phyloP scores from a whole-genome alignment of 192 early-diverging fungal species.

The Haplosporangium gracile region DNA sequence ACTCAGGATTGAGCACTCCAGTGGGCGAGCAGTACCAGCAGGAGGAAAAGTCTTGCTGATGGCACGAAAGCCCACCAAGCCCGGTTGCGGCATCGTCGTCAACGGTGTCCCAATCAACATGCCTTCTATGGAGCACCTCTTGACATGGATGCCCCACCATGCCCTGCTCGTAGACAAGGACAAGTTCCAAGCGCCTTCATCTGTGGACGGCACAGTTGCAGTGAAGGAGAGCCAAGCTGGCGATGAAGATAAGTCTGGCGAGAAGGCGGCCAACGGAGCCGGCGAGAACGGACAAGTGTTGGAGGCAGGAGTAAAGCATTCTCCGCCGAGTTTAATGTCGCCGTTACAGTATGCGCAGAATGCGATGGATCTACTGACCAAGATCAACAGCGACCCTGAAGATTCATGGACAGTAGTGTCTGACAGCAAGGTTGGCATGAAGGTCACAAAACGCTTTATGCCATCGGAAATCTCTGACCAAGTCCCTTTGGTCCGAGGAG shows the following conservation, averaged over 20 bases:
- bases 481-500: conserved; percentile 58
- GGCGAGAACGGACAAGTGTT: not conserved
- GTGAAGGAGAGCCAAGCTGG: conserved; percentile 28
- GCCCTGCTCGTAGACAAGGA: not conserved
- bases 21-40: conserved; percentile 56
- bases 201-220: conserved; percentile 33
- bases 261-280: not conserved
- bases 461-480: conserved; percentile 58
- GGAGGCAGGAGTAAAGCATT: not conserved
- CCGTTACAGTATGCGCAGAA: conserved; percentile 40
- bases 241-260: conserved; percentile 4
- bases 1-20: conserved; percentile 59
- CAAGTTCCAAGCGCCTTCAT: conserved; percentile 3
- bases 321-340: not conserved
- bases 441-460: conserved; percentile 58
- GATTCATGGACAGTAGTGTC: conserved; percentile 60
- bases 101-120: conserved; percentile 49
- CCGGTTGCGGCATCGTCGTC: conserved; percentile 49
- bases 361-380: conserved; percentile 45
- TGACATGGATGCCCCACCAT: conserved; percentile 24
- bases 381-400: conserved; percentile 56
- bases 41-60: conserved; percentile 62
- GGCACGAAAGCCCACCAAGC: conserved; percentile 33
- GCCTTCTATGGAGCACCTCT: conserved; percentile 47
- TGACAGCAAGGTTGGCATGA: conserved; percentile 57